Base-by-base conservation (phyloP, 805 yeast species). In the Saccharomycopsis babjevae region DNA sequence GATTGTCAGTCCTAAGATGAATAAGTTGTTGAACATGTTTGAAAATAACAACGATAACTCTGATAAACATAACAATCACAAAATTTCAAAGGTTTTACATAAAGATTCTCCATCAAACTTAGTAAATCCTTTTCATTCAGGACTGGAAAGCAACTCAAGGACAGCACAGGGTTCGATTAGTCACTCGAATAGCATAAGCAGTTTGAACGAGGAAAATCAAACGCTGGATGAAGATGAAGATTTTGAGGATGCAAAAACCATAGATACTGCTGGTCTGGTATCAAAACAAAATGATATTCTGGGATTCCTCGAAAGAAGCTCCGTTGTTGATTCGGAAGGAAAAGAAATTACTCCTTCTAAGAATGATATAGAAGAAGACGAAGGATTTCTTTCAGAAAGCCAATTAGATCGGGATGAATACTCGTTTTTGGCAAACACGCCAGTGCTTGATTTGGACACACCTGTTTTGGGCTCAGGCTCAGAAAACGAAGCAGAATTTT, bases 1-100 rank as follows among this genome's bases (percentile, higher is more conserved):
- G 52, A 58, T 58, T 32, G 56, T 54, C 54, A 59, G 61, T 34
- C 61, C 61, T 13, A 54, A 59, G 28, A 54, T 59, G 38, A 34
- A 25, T 32, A 34, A 59, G 34, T 32, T 59, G 2, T 39, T 54
- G 43, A 54, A 32, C 18, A 59, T 54, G 61, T 59, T 59, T 59
- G 61, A 59, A 34, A 42, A 32, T 13, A 34, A 46, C 34, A 30
- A 32, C 13, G 10, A 22, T 28, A 32, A 10, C 16, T 30, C 25
- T 22, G 25, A 42, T 10, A 22, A 20, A 38, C 39, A 42, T 34
- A 42, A 58, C 10, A 16, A 25, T 15, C 18, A n/a, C n/a, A 57
- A 36, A 25, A 28, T 4, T 10, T 25, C 36, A 22, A 57, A 46
- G n/a, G 28, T 16, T 8, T n/a, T 39, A 25, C 28, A 1, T 4